These are phyloP conservation scores for Trichoderma semiorbis DNA, from an alignment of 2,329 filamentous ascomycete species.

Conservation along the genomic window DNA sequence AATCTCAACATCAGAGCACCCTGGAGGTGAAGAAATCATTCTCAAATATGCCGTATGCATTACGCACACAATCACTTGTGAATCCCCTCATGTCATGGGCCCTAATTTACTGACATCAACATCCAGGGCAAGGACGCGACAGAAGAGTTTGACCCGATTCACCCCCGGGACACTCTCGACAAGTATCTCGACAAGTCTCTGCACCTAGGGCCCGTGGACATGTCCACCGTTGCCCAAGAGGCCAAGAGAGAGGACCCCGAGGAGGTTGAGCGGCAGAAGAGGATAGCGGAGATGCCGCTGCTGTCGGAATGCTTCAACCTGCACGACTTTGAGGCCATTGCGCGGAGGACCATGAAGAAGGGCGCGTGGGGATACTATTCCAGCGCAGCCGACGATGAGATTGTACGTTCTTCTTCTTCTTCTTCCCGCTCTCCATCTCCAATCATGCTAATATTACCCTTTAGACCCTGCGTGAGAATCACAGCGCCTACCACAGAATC, in stretches of 20 bases:
- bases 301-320: conserved; percentile 90
- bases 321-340: conserved; percentile 93
- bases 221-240: conserved; percentile 72
- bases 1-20: conserved; percentile 60
- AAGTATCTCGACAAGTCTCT: conserved; percentile 81
- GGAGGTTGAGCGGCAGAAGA: conserved; percentile 64
- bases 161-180: conserved; percentile 81
- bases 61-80: not conserved
- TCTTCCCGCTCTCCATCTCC: not conserved
- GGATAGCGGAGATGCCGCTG: conserved; percentile 70
- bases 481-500: conserved; percentile 92
- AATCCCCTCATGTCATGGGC: not conserved
- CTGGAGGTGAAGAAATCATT: conserved; percentile 87
- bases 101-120: not conserved
- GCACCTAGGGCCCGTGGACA: conserved; percentile 86
- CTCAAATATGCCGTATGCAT: conserved; percentile 75
- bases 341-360: conserved; percentile 88
- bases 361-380: conserved; percentile 98
- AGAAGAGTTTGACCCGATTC: conserved; percentile 85
- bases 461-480: conserved; percentile 91
- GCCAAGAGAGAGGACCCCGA: conserved; percentile 64
- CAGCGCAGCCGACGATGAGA: conserved; percentile 64
- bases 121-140: conserved; percentile 80
- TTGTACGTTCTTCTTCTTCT: conserved; percentile 29
- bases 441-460: not conserved